Conservation (phyloP, 2,329 filamentous ascomycete species). For the Beauveria sp. region DNA sequence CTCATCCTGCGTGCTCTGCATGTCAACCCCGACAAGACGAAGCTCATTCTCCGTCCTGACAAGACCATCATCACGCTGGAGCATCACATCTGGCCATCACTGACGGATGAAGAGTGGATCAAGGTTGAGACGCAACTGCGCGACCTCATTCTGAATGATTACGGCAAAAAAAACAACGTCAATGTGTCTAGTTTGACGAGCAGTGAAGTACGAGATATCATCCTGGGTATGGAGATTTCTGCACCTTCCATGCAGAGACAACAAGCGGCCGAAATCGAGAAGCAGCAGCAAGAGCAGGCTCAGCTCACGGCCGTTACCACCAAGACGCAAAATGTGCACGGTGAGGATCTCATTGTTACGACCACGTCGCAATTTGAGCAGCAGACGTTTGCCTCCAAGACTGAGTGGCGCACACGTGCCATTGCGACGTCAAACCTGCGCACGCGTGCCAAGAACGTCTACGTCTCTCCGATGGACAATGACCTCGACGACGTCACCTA, state of each 20-base stretch:
- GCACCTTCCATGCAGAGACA: slow-evolving; percentile 97
- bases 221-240: slow-evolving; percentile 98
- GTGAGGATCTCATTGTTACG: slow-evolving; percentile 96
- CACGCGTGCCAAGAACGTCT: slow-evolving; percentile 94
- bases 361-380: slow-evolving; percentile 98
- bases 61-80: slow-evolving; percentile 98
- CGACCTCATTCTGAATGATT: slow-evolving; percentile 95
- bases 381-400: slow-evolving; percentile 96
- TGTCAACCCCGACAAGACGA: slow-evolving; percentile 98
- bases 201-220: slow-evolving; percentile 96
- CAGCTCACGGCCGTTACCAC: slow-evolving; percentile 96
- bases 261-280: slow-evolving; percentile 97
- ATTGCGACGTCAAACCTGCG: slow-evolving; percentile 95
- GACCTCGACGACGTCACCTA: slow-evolving; percentile 89
- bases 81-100: slow-evolving; percentile 95
- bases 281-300: slow-evolving; percentile 94
- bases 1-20: slow-evolving; percentile 90
- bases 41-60: slow-evolving; percentile 87
- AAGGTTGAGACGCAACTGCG: slow-evolving; percentile 97
- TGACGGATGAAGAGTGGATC: slow-evolving; percentile 96
- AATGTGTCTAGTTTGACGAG: slow-evolving; percentile 95
- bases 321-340: slow-evolving; percentile 94
- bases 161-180: slow-evolving; percentile 99
- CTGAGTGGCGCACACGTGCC: slow-evolving; percentile 93
- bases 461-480: slow-evolving; percentile 92